These are phyloP conservation scores for Starmerella vaccinii DNA, from an alignment of 805 yeast species.

Conservation along the genomic window DNA sequence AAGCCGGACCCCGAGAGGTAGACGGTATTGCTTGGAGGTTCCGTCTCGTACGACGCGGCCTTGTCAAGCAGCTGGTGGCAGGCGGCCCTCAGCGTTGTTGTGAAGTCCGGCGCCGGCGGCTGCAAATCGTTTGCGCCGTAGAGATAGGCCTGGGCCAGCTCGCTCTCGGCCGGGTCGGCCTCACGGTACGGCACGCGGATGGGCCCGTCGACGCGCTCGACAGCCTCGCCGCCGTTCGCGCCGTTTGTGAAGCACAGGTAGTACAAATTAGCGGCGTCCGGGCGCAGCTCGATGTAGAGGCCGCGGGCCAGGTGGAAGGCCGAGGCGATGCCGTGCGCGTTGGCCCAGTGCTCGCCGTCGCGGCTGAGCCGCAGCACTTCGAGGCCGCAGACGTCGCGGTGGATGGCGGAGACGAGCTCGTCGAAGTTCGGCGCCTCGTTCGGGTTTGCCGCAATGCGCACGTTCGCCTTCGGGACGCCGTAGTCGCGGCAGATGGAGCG, in stretches of 20 bases:
- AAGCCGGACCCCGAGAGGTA: constrained; percentile 19
- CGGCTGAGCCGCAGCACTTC: constrained; percentile 48
- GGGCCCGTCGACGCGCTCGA: constrained; percentile 5
- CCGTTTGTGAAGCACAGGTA: constrained; percentile 53
- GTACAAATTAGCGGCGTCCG: constrained; percentile 57
- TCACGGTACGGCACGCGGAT: not conserved
- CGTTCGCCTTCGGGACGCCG: constrained; percentile 50
- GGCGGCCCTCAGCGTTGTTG: not conserved
- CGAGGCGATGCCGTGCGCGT: constrained; percentile 65
- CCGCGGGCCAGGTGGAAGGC: constrained; percentile 60
- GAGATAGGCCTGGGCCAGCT: not conserved
- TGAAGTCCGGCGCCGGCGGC: not conserved
- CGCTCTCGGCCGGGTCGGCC: not conserved
- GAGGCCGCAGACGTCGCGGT: constrained; percentile 51
- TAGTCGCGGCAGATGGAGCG: constrained; percentile 61
- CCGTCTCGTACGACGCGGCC: not conserved
- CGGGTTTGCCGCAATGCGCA: constrained; percentile 67
- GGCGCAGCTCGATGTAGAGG: constrained; percentile 62
- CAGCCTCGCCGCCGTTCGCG: constrained; percentile 41
- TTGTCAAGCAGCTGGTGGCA: not conserved
- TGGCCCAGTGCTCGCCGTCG: constrained; percentile 53
- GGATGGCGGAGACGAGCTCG: constrained; percentile 47
- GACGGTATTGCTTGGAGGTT: not conserved
- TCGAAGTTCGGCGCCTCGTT: constrained; percentile 57
- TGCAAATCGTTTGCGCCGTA: constrained; percentile 1